Base-by-base conservation (phyloP, 2,329 filamentous ascomycete species). In the Trichoderma polysporum region DNA sequence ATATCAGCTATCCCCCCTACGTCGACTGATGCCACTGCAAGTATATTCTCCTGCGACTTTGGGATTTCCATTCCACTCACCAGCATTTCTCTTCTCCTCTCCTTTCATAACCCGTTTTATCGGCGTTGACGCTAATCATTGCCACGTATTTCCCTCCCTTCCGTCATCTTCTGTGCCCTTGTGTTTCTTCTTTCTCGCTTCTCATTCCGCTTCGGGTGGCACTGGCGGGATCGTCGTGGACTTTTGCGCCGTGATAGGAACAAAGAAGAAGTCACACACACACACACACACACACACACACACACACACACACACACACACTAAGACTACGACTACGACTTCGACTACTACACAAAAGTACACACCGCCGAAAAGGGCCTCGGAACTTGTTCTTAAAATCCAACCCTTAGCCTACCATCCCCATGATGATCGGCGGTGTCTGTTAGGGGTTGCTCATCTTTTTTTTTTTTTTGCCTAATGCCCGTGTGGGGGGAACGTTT, bases 131-230 rank as follows among this genome's bases (percentile, higher is more conserved):
- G 61, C 29, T 47, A 53, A 64, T 47, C 61, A 22, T 53, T 52
- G 0, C 22, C 33, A 1, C 15, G 19, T 50, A 22, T 29, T 31
- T 15, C 31, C 13, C 27, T 56, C 19, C 45, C 29, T 49, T 25
- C 35, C 53, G n/a, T 31, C 60, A 22, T 22, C 13, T 22, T 41
- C 45, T 50, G 49, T 41, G 60, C 59, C 47, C 50, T 47, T 54
- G 50, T 64, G 50, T 52, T 64, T 64, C 61, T 56, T 54, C 61
- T 56, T 56, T 17, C 54, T 58, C 53, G 56, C 61, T 64, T 64
- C 61, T 56, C 50, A 56, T 45, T 27, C 61, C 61, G 61, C 50
- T 56, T 64, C 50, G 50, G 61, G 61, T 64, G 61, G 19, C 61
- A 56, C 61, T 54, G 50, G 50, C 27, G 50, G 50, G 61, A 64